Evolutionary conservation across 805 yeast genomes (phyloP).

Genomic region (Tetrapisispora fleetii): DNA sequence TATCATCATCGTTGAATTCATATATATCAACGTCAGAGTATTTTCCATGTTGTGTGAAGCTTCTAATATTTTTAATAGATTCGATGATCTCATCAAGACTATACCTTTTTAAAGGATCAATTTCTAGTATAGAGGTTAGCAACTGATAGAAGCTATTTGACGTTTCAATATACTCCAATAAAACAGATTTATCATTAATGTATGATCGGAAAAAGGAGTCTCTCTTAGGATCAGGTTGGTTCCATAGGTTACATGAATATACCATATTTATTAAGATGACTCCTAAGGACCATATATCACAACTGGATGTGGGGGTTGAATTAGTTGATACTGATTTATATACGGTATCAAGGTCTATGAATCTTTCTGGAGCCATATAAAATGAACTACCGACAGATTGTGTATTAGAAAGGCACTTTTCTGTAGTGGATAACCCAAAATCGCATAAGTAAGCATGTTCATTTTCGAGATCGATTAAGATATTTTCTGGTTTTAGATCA

Average conservation of each 20-base stretch:
- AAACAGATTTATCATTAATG: conserved; percentile 42
- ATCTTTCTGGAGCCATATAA: conserved; percentile 88
- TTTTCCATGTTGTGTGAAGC: conserved; percentile 24
- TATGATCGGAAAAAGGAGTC: conserved; percentile 61
- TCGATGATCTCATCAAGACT: conserved; percentile 13
- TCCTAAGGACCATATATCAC: conserved; percentile 84
- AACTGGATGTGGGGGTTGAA: conserved; percentile 54
- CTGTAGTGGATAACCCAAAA: conserved; percentile 76
- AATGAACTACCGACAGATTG: conserved; percentile 80
- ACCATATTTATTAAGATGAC: conserved; percentile 70
- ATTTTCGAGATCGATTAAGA: conserved; percentile 52
- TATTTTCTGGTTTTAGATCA: conserved; percentile 92
- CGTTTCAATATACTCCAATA: conserved; percentile 63
- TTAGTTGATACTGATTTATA: conserved; percentile 7
- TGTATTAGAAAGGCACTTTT: conserved; percentile 48
- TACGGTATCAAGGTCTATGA: background rate
- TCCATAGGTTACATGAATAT: conserved; percentile 87
- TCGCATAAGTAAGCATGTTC: conserved; percentile 58
- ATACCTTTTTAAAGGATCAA: conserved; percentile 30
- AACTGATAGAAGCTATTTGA: conserved; percentile 50
- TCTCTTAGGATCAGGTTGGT: conserved; percentile 53
- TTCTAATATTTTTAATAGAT: conserved; percentile 16
- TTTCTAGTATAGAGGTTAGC: conserved; percentile 29
- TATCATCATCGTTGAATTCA: background rate
- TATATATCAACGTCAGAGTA: conserved; percentile 13